Percentiles rank a stretch among this genome's conserved stretches.
Conservation (phyloP, 2,329 filamentous ascomycete species). For the Nannizziopsis arthrosporioides region DNA sequence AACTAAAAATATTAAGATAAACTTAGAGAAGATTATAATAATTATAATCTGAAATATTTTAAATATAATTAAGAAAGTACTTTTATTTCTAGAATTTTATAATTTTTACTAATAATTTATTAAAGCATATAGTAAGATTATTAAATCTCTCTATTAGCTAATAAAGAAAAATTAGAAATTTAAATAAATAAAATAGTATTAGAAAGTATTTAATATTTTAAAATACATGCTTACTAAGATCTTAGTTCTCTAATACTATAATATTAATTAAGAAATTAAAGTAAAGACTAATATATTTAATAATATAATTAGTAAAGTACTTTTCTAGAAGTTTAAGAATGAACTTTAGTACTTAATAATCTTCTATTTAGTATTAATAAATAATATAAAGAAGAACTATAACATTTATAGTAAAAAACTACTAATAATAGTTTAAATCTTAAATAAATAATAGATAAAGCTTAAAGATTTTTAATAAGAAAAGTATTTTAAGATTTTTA, state of each 20-base stretch:
- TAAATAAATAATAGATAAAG: conserved; percentile 17
- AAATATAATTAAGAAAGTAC: too few relatives aligned
- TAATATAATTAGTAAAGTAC: neutral
- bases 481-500: conserved; percentile 17
- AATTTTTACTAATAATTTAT: conserved; percentile 5
- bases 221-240: too few relatives aligned
- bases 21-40: too few relatives aligned
- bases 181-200: neutral
- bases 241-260: too few relatives aligned
- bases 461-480: conserved; percentile 13
- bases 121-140: neutral
- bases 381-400: conserved; percentile 12
- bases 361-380: neutral
- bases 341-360: neutral
- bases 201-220: too few relatives aligned
- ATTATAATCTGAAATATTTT: too few relatives aligned
- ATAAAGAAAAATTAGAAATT: neutral
- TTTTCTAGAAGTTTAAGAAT: neutral
- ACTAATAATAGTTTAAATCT: conserved; percentile 18
- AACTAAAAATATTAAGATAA: too few relatives aligned
- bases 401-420: conserved; percentile 18
- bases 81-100: too few relatives aligned
- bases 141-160: neutral
- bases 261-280: too few relatives aligned
- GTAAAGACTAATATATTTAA: too few relatives aligned